These are phyloP conservation scores for Trametes punicea DNA, from an alignment of 768 basidiomycete species.

Conservation along the genomic window DNA sequence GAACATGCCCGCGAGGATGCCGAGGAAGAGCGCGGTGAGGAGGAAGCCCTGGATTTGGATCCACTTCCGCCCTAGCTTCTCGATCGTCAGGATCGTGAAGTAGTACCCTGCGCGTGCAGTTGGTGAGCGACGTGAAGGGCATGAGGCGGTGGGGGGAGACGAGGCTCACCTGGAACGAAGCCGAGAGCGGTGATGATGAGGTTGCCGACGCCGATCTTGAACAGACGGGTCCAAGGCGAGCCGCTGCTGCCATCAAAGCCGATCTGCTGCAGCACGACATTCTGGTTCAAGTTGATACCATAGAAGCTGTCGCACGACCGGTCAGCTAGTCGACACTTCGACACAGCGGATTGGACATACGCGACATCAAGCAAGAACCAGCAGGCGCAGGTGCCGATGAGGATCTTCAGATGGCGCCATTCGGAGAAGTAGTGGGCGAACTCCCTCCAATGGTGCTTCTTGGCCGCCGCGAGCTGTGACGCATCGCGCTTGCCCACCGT, in stretches of 20 bases:
- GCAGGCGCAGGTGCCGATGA: slow-evolving; percentile 63
- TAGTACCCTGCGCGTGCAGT: slow-evolving; percentile 56
- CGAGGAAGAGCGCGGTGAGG: slow-evolving; percentile 64
- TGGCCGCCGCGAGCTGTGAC: slow-evolving; percentile 29
- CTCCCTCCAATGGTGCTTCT: slow-evolving; percentile 55
- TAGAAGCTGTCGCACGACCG: slow-evolving; percentile 50
- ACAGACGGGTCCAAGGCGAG: slow-evolving; percentile 60
- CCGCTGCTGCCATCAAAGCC: slow-evolving; percentile 60
- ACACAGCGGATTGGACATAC: slow-evolving; percentile 31
- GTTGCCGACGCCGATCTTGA: slow-evolving; percentile 63
- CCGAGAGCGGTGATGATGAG: slow-evolving; percentile 73
- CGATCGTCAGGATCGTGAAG: slow-evolving; percentile 63
- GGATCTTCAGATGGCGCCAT: slow-evolving; percentile 64
- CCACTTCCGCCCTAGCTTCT: slow-evolving; percentile 68
- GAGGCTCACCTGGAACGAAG: slow-evolving; percentile 62
- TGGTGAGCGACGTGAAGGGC: not conserved
- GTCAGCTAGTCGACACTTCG: not conserved
- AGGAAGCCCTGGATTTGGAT: slow-evolving; percentile 79
- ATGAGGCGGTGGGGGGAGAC: not conserved
- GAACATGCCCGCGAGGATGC: slow-evolving; percentile 67
- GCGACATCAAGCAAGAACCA: slow-evolving; percentile 81
- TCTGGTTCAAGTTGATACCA: slow-evolving; percentile 74
- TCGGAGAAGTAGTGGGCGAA: slow-evolving; percentile 67
- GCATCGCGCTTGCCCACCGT: not conserved
- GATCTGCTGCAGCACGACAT: slow-evolving; percentile 72